Base-by-base conservation (phyloP, 257 asterid genomes). In the Coffea canephora region DNA sequence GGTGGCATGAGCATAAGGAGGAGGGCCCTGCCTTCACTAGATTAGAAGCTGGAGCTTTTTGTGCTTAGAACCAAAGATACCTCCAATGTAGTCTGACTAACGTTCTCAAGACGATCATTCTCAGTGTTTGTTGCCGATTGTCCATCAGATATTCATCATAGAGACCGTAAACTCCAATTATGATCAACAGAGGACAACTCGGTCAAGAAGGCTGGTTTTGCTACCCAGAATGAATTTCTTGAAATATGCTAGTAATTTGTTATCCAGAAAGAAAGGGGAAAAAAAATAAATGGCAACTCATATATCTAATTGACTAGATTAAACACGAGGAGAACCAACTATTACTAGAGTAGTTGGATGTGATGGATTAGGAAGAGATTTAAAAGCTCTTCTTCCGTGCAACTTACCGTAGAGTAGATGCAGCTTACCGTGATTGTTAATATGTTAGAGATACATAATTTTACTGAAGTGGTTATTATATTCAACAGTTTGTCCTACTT, bases 21-120 rank as follows among this genome's bases (percentile, higher is more conserved):
- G 85, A 90, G 98, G 88, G 79, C 87, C 25, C 82, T 86, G 84
- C 89, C 92, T 77, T 89, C 87, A 82, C 81, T 82, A 70, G 84
- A 86, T 74, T 85, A 86, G 85, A 57, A 72, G 16, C 23, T 73
- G 67, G 82, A 55, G 54, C n/a, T 21, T 31, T 62, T 25, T 75
- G 65, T 70, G 52, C 69, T 27, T 21, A 59, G 68, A 55, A 74
- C 36, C 34, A 54, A 19, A 0, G 21, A 5, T 55, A 2, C 19
- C 50, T 74, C 77, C 3, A 9, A 9, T 14, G 6, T 13, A 19
- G 41, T 25, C 6, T 0, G 43, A 14, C 21, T 18, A 8, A 5
- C 19, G 70, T 48, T 59, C 70, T 25, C n/a, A 31, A 54, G 7
- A 61, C 0, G n/a, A 62, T 23, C 36, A 62, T 62, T 23, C 34